These are phyloP conservation scores for Bauhinia variegata DNA, from an alignment of 306 rosid species.

Conservation along the genomic window DNA sequence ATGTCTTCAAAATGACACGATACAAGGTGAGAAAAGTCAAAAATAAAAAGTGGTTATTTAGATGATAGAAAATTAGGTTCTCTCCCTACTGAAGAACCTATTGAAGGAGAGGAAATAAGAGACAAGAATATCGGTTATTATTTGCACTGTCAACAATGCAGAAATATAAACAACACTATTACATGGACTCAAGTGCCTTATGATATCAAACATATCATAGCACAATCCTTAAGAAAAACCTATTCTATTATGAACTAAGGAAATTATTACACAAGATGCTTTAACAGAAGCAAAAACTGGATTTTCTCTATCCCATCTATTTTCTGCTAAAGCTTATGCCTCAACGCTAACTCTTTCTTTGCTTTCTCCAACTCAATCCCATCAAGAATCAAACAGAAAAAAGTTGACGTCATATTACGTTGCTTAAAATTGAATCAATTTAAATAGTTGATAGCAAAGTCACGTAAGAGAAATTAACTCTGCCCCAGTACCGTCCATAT, in stretches of 20 bases:
- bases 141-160: too few relatives aligned
- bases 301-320: slow-evolving; percentile 18
- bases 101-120: too few relatives aligned
- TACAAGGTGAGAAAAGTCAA: too few relatives aligned
- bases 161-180: too few relatives aligned
- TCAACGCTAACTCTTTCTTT: slow-evolving; percentile 58
- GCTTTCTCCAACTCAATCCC: slow-evolving; percentile 81
- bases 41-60: too few relatives aligned
- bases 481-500: slow-evolving; percentile 95
- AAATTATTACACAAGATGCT: slow-evolving; percentile 27
- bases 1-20: too few relatives aligned
- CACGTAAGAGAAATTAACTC: slow-evolving; percentile 62
- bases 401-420: slow-evolving; percentile 11
- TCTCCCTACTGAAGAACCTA: too few relatives aligned
- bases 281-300: slow-evolving; percentile 21
- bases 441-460: background rate
- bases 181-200: too few relatives aligned
- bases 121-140: too few relatives aligned
- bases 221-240: slow-evolving; percentile 12
- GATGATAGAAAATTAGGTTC: too few relatives aligned
- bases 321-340: slow-evolving; percentile 64
- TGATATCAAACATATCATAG: slow-evolving; percentile 26
- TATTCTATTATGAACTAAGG: slow-evolving; percentile 39
- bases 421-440: background rate
- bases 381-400: slow-evolving; percentile 6